Percentiles rank a stretch among this genome's conserved stretches.
Conservation (phyloP, 1,284 basidiomycete species). For the Fomitopsis palustris region DNA sequence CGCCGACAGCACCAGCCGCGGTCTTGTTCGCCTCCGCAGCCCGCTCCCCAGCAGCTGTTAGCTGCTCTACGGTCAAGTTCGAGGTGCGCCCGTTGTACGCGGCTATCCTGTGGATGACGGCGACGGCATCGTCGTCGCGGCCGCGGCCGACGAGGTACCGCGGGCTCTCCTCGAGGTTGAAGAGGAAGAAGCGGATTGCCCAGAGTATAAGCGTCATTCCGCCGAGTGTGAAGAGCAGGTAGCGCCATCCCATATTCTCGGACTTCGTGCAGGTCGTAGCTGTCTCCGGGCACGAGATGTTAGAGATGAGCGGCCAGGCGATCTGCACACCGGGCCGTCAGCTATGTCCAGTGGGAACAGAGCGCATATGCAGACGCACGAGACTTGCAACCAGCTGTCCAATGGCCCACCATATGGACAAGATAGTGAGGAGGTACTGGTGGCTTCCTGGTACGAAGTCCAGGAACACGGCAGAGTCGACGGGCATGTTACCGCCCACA, state of each 20-base stretch:
- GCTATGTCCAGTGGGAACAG: too few relatives aligned
- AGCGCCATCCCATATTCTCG: conserved; percentile 60
- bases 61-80: conserved; percentile 37
- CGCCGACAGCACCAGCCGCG: conserved; percentile 11
- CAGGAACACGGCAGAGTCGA: conserved; percentile 64
- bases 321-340: too few relatives aligned
- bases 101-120: conserved; percentile 57
- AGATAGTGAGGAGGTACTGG: conserved; percentile 64
- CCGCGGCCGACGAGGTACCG: conserved; percentile 61
- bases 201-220: conserved; percentile 53
- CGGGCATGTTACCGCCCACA: conserved; percentile 55
- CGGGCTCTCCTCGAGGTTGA: conserved; percentile 60
- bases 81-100: conserved; percentile 48
- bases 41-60: conserved; percentile 29
- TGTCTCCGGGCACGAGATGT: conserved; percentile 40
- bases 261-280: conserved; percentile 33
- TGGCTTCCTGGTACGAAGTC: conserved; percentile 66
- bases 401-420: conserved; percentile 72
- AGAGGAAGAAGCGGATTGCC: conserved; percentile 55
- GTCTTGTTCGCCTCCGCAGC: conserved; percentile 10
- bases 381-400: conserved; percentile 63
- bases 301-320: conserved; percentile 49
- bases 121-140: conserved; percentile 59
- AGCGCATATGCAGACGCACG: conserved; percentile 39
- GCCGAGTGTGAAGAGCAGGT: conserved; percentile 44